Percentiles rank a stretch among this genome's conserved stretches.
These are phyloP conservation scores for Fusarium anguioides DNA, from an alignment of 2,329 filamentous ascomycete genomes.

Conservation along the genomic window DNA sequence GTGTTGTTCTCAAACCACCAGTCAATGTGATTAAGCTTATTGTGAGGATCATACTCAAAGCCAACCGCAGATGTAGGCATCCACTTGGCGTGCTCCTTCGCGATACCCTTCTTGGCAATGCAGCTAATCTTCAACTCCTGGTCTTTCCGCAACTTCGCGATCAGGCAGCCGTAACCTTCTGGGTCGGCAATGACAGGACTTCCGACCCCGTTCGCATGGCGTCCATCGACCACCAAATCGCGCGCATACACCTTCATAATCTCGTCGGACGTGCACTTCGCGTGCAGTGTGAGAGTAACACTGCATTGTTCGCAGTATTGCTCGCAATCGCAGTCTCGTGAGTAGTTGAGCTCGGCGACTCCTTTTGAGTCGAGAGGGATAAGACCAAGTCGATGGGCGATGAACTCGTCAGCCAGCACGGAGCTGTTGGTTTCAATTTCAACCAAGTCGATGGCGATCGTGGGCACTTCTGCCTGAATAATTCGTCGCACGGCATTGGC, in stretches of 20 bases:
- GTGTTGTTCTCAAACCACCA: conserved; percentile 88
- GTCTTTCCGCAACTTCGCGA: conserved; percentile 88
- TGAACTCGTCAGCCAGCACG: conserved; percentile 96
- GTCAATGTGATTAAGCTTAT: conserved; percentile 91
- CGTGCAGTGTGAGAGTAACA: conserved; percentile 85
- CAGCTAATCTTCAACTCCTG: conserved; percentile 93
- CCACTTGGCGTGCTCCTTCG: conserved; percentile 99
- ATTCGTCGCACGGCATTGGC: conserved; percentile 92
- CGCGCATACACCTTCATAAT: conserved; percentile 95
- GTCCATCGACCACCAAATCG: conserved; percentile 79
- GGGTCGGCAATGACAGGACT: conserved; percentile 86
- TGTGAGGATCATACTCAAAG: conserved; percentile 98
- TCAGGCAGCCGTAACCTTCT: conserved; percentile 82
- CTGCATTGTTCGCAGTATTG: conserved; percentile 93
- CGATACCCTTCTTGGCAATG: conserved; percentile 97
- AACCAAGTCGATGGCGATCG: conserved; percentile 93
- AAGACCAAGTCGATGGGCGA: conserved; percentile 90
- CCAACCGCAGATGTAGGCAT: conserved; percentile 90
- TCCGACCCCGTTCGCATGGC: conserved; percentile 80
- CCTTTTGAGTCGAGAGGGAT: conserved; percentile 88
- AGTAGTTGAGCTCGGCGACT: conserved; percentile 84
- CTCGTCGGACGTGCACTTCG: conserved; percentile 84
- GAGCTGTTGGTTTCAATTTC: conserved; percentile 94
- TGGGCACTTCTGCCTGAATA: conserved; percentile 94
- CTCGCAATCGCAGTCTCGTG: conserved; percentile 96